Base-by-base conservation (phyloP, 306 rosid genomes). In the Acacia melanoxylon region DNA sequence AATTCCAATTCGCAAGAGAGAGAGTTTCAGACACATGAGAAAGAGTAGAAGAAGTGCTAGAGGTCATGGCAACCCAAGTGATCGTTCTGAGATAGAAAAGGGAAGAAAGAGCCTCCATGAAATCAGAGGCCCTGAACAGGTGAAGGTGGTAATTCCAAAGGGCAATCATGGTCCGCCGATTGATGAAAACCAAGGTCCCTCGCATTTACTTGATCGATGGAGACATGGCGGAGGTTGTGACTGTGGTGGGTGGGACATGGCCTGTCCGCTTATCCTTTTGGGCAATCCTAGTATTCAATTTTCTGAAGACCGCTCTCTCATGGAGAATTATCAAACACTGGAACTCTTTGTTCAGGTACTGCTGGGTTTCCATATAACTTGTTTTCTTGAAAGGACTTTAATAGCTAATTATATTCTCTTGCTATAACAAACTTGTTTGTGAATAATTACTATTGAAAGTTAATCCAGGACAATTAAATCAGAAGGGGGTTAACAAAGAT, bases 171-270 rank as follows among this genome's bases (percentile, higher is more conserved):
- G 97, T 78, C 85, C 88, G 72, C 94, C 98, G 7, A 81, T 83
- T 75, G 77, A 78, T 76, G 94, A 89, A 86, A 84, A 82, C 78
- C 78, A 35, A 41, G 93, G 92, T 67, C 99, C 98, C 54, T 93
- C 98, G 0, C 46, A 94, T 3, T 90, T 96, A 85, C 91, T 96
- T 46, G 94, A 89, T 86, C 91, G 98, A 49, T 86, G 96, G 93
- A 91, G 97, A 77, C 83, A 81, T 31, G 98, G 98, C 45, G 99
- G 98, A 52, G 94, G 97, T 16, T 96, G 99, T 75, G 98, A 96
- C 78, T 96, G 98, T 65, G 99, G 99, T 31, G 97, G 98, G 59
- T 96, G 98, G 99, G 99, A 96, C 86, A 93, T 96, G 97, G 92
- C 97, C 19, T 96, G 98, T 78, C 99, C 98, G 85, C 90, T 96